Base-by-base conservation (phyloP, 2,329 filamentous ascomycete species). In the Aspergillus sojae region DNA sequence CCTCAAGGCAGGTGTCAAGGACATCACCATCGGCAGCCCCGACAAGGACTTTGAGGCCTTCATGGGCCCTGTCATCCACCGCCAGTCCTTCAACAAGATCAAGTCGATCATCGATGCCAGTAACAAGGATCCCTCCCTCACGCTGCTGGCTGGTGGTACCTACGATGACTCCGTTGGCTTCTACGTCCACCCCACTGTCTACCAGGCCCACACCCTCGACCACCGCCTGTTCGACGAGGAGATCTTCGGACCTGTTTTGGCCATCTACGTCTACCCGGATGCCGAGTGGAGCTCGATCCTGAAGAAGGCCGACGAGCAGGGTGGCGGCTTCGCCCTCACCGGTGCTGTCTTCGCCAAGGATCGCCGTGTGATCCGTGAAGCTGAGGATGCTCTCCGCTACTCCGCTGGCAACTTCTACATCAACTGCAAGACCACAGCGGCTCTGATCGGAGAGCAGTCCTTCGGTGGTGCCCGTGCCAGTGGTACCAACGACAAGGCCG, bases 61-160 rank as follows among this genome's bases (percentile, higher is more conserved):
- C 81, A 87, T 94, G 74, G 92, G 91, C 16, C 92, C 92, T 16
- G 92, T 96, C 59, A 95, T 96, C 76, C 91, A 95, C 81, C 84
- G 87, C 65, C 84, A 82, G 10, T 90, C 89, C 11, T 96, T 96
- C 82, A 86, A 93, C 75, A 93, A 93, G 79, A 86, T 96, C 5
- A 85, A 86, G 1, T 83, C 84, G 7, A 89, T 89, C 62, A 94
- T 96, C 63, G 90, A 94, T 68, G 86, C 84, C n/a, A 90, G 91
- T 50, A 92, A 91, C 79, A 83, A 83, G 30, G 92, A 94, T 77
- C 77, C 82, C 4, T 86, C 89, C 62, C 83, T 96, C 21, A 85
- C 90, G 74, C 82, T 93, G 2, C 76, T 96, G 26, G 85, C 85
- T 0, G 93, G 92, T 50, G 93, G 92, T 67, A 89, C 84, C 67